A percentile compares a stretch with the other conserved stretches of the same genome.
These are phyloP conservation scores for Gelatoporia subvermispora DNA, from an alignment of 768 basidiomycete genomes.

Conservation along the genomic window DNA sequence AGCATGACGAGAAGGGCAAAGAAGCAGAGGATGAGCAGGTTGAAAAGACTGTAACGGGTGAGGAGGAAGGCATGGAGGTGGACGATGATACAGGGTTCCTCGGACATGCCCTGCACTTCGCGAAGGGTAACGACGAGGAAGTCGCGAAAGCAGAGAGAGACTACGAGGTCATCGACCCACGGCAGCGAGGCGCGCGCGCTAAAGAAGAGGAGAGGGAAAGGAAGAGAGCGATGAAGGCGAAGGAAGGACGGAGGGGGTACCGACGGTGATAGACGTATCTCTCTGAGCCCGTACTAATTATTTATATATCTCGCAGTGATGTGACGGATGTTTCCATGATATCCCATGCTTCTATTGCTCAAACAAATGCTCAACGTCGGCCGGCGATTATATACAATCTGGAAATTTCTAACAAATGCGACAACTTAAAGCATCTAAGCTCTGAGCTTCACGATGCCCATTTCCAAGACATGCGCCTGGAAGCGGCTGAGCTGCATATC, in stretches of 20 bases:
- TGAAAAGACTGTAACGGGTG: conserved; percentile 18
- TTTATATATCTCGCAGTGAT: no score
- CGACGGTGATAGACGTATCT: conserved; percentile 13
- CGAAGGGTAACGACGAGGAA: conserved; percentile 77
- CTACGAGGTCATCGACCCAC: conserved; percentile 86
- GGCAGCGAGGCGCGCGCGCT: conserved; percentile 66
- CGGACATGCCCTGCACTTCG: conserved; percentile 66
- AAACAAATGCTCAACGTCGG: no score
- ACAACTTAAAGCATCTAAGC: no score
- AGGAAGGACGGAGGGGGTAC: conserved; percentile 22
- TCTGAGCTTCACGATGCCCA: no score
- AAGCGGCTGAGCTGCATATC: no score
- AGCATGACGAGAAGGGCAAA: conserved; percentile 8
- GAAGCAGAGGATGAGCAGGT: conserved; percentile 9
- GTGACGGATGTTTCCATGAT: no score
- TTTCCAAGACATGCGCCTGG: no score
- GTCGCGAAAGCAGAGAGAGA: conserved; percentile 73
- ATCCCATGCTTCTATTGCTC: no score
- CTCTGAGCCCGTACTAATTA: no score
- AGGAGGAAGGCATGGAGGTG: conserved; percentile 61
- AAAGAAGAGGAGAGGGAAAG: conserved; percentile 74
- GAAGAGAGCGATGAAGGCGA: conserved; percentile 33
- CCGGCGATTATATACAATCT: no score
- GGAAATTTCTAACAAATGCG: no score
- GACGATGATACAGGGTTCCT: conserved; percentile 76